Conservation (phyloP, 805 yeast species). For the Kodamaea leandrae region DNA sequence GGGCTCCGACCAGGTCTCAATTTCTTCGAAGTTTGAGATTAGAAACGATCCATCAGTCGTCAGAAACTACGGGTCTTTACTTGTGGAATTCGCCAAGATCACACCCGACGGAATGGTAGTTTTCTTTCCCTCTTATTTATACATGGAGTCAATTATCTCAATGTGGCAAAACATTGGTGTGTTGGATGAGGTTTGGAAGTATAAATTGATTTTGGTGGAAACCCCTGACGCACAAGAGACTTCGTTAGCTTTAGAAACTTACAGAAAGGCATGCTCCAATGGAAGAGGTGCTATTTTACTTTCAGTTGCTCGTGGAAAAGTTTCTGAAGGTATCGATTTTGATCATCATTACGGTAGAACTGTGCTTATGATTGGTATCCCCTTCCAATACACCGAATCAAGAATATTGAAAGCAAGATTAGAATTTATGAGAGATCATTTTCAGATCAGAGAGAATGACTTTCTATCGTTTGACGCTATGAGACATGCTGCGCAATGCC, state of each 20-base stretch:
- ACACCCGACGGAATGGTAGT: constrained; percentile 99
- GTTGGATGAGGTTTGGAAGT: constrained; percentile 97
- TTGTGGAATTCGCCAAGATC: constrained; percentile 88
- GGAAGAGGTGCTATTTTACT: constrained; percentile 96
- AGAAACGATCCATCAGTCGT: constrained; percentile 98
- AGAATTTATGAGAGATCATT: constrained; percentile 90
- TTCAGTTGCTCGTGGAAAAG: constrained; percentile 98
- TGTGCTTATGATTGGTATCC: constrained; percentile 97
- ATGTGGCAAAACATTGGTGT: constrained; percentile 99
- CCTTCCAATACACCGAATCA: constrained; percentile 97
- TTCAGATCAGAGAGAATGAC: constrained; percentile 89
- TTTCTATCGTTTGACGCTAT: constrained; percentile 97
- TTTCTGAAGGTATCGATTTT: constrained; percentile 98
- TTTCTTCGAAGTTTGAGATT: constrained; percentile 92
- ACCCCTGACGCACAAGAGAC: constrained; percentile 99
- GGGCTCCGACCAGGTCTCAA: constrained; percentile 97
- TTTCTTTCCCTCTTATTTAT: constrained; percentile 93
- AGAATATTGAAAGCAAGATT: constrained; percentile 91
- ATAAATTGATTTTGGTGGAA: constrained; percentile 89
- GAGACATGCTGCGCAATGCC: constrained; percentile 99
- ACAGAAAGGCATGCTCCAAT: constrained; percentile 92
- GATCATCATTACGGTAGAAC: constrained; percentile 98
- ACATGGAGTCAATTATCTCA: constrained; percentile 96
- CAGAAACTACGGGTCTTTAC: constrained; percentile 89
- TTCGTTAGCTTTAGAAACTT: constrained; percentile 90